A percentile compares a stretch with the other conserved stretches of the same genome.
phyloP scores from a whole-genome alignment of 768 basidiomycete genomes.

The Rhizopogon vinicolor region DNA sequence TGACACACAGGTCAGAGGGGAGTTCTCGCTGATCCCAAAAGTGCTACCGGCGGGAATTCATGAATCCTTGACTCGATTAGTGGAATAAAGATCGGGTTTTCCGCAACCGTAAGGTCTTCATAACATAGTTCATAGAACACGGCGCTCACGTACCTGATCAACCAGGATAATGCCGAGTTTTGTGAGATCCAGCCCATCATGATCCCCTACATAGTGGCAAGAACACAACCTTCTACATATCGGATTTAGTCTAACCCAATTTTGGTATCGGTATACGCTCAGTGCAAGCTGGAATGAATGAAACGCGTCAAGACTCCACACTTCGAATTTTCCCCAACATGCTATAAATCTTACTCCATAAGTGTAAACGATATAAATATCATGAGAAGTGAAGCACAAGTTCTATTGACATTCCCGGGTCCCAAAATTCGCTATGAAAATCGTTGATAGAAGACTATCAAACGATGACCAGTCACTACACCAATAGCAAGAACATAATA shows the following conservation, averaged over 20 bases:
- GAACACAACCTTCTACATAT: background rate
- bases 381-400: constrained; percentile 2
- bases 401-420: constrained; percentile 4
- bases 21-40: constrained; percentile 3
- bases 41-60: background rate
- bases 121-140: background rate
- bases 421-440: constrained; percentile 6
- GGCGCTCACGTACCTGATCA: background rate
- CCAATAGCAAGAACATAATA: background rate
- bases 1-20: constrained; percentile 15
- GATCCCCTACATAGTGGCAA: too few relatives aligned
- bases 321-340: background rate
- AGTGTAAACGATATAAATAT: constrained; percentile 1
- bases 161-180: background rate
- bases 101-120: constrained; percentile 1
- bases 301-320: background rate
- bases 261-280: constrained; percentile 16
- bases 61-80: background rate
- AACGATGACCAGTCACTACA: background rate
- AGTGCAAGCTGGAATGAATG: constrained; percentile 8
- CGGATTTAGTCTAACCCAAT: constrained; percentile 10
- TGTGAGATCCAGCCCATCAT: background rate
- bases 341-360: background rate
- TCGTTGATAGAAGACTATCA: background rate
- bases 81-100: constrained; percentile 2